Evolutionary conservation across 768 basidiomycete species (phyloP).

Genomic region (Leccinum variicolor): DNA sequence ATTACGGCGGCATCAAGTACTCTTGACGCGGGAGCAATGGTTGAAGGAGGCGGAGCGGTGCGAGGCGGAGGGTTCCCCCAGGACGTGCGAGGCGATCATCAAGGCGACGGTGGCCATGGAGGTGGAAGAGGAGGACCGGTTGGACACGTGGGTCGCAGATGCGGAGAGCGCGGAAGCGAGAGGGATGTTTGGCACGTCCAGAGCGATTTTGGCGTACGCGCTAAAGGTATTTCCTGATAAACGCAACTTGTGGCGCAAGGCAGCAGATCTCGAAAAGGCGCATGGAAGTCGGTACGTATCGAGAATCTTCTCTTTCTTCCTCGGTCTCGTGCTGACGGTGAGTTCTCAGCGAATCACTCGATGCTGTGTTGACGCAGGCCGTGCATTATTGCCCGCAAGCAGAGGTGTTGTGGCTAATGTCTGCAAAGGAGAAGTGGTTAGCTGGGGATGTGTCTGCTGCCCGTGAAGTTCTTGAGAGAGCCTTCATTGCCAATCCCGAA

Average conservation of each 20-base stretch:
- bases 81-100: slow-evolving; percentile 92
- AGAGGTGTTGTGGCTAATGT: slow-evolving; percentile 97
- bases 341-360: slow-evolving; percentile 62
- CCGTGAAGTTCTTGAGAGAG: slow-evolving; percentile 80
- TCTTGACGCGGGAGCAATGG: slow-evolving; percentile 91
- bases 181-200: slow-evolving; percentile 75
- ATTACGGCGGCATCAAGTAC: slow-evolving; percentile 78
- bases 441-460: slow-evolving; percentile 88
- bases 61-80: slow-evolving; percentile 77
- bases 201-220: slow-evolving; percentile 89
- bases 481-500: slow-evolving; percentile 94
- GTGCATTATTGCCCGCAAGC: slow-evolving; percentile 92
- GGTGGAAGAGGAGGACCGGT: slow-evolving; percentile 89
- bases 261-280: slow-evolving; percentile 89
- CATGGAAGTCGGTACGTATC: slow-evolving; percentile 73
- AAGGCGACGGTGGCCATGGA: slow-evolving; percentile 94
- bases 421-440: slow-evolving; percentile 96
- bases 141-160: slow-evolving; percentile 89
- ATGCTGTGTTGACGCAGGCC: slow-evolving; percentile 77
- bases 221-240: slow-evolving; percentile 88
- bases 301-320: neutral
- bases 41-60: slow-evolving; percentile 91
- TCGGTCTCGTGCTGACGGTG: neutral
- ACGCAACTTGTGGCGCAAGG: slow-evolving; percentile 82
- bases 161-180: slow-evolving; percentile 77